These are phyloP conservation scores for Beauveria asiatica DNA, from an alignment of 2,329 filamentous ascomycete species.

Conservation along the genomic window DNA sequence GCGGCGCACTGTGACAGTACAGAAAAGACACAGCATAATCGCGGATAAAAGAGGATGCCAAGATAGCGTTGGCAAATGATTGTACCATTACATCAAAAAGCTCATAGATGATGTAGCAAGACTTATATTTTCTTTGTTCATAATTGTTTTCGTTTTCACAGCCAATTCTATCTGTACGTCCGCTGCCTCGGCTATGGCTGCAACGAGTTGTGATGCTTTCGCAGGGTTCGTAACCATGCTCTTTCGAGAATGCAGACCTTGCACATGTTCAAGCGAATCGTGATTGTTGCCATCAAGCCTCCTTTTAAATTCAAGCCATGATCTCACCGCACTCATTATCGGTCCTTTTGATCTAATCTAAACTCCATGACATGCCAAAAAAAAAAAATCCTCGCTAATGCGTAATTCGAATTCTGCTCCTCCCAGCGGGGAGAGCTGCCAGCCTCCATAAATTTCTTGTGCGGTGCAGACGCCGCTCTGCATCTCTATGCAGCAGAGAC, in stretches of 20 bases:
- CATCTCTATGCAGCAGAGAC: slow-evolving; percentile 12
- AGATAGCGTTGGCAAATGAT: slow-evolving; percentile 16
- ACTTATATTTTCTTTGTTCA: slow-evolving; percentile 23
- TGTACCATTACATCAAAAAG: slow-evolving; percentile 26
- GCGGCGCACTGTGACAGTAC: slow-evolving; percentile 13
- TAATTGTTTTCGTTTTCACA: background rate
- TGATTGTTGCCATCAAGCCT: background rate
- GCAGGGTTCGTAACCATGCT: too few relatives aligned
- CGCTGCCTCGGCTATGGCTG: too few relatives aligned
- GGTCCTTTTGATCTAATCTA: background rate
- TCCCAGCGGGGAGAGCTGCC: background rate
- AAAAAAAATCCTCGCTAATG: background rate
- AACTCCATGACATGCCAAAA: slow-evolving; percentile 6
- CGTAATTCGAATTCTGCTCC: background rate
- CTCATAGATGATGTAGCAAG: slow-evolving; percentile 24
- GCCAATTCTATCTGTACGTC: background rate
- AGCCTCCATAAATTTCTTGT: background rate
- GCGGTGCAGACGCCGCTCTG: background rate
- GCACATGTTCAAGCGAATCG: background rate
- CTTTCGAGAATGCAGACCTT: background rate
- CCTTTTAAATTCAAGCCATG: background rate
- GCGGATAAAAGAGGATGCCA: background rate
- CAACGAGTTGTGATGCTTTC: background rate
- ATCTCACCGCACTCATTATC: background rate
- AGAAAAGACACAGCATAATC: background rate